Evolutionary conservation across 176 grass and related monocot genomes (phyloP), one percentile per base, ranked within the genome.

Genomic region (Panicum miliaceum): DNA sequence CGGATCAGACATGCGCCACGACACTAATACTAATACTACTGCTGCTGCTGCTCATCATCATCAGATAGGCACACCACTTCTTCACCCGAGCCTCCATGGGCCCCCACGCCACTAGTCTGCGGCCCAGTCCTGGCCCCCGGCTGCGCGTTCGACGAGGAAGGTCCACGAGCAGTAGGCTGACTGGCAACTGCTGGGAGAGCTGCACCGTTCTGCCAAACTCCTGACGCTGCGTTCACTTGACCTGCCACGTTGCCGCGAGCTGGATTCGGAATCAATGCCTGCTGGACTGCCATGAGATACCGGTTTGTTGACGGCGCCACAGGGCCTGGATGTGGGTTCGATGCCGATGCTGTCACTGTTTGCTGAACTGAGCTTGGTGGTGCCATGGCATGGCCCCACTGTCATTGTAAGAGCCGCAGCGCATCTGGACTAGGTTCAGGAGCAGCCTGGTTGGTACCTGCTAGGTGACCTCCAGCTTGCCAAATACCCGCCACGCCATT

Each of bases 41-140:
- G 3, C 36, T 10, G 10, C 22, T 34, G 4, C 81, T 83, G 43
- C 5, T 29, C 12, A 4, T 89, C 83, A 10, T 86, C 79, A 22
- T 90, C 88, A 29, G 79, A 73, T 22, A 90, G 29, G 66, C 84
- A 82, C 57, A 90, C 73, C 0, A 82, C 65, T 14, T 82, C 88
- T 56, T 2, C 4, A 4, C 6, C 4, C 10, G 9, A 38, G 41
- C 23, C 52, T 47, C 64, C 23, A 34, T 37, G 34, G 23, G 51
- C 7, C 27, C 8, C 16, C 7, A 27, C 29, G 12, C 26, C 61
- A 19, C 61, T 52, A 3, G 32, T 40, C 53, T 60, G n/a, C 57
- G 27, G 34, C 3, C 13, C 36, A 50, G 36, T 37, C 78, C 71
- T 72, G 8, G 7, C 64, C 0, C 20, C 50, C 26, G 64, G 25